Evolutionary conservation across 257 asterid genomes (phyloP), one percentile per base, ranked within the genome.

Genomic region (Penstemon newberryi): DNA sequence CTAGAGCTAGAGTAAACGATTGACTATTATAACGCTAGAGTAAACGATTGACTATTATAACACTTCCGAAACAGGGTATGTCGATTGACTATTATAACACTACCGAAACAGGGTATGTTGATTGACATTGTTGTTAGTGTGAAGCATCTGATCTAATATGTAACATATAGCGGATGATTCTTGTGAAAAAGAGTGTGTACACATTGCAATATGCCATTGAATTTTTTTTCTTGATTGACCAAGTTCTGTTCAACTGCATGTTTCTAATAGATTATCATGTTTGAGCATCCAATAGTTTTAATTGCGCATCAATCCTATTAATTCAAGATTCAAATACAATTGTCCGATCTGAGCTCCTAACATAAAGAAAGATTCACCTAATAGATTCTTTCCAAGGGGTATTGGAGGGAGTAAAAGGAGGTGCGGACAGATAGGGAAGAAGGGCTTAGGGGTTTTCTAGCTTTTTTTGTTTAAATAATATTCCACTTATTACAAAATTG

Each of bases 61-160:
- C 41, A 13, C 60, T 67, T 56, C 43, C 12, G 18, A 25, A 69
- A 12, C 60, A 12, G 51, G n/a, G 3, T 45, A 13, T 67, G 18
- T 15, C 6, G 43, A 11, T 41, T 56, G 43, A 18, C 54, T 38
- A 54, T 10, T 38, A 19, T 37, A 11, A 8, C 46, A 57, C 36
- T 37, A 36, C 63, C 9, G 8, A 13, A 60, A 13, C 65, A 6
- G n/a, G 9, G 4, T 60, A 37, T 37, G 54, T 49, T 18, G 11
- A 19, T 66, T 15, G 10, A 52, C 39, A 7, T 66, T 44, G 52
- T 18, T 54, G 18, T 66, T 52, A 53, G 61, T 51, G 52, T 56
- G 49, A 44, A 43, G 42, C n/a, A 56, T 15, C 39, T 25, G 8
- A 11, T 56, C 37, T 44, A 11, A 33, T 19, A 37, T 9, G 53